Evolutionary conservation across 2,329 filamentous ascomycete genomes (phyloP), one percentile per base, ranked within the genome.

Genomic region (Trichoderma aggressivum): DNA sequence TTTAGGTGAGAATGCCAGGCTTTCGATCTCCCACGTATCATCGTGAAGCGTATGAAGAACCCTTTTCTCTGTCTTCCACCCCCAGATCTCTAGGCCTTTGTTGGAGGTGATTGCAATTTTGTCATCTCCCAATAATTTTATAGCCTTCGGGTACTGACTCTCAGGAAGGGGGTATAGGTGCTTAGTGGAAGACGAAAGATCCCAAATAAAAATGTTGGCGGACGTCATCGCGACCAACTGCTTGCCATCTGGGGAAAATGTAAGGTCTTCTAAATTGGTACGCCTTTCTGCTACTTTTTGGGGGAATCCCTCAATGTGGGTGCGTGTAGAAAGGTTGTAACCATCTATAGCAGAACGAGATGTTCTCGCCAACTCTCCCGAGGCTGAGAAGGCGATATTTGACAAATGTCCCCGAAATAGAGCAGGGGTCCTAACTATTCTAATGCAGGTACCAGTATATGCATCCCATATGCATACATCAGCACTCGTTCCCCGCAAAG

Each of bases 121-220:
- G 0, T 1, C 43, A 47, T 21, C 43, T 3, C 10, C 10, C 43
- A 47, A 21, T 0, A 47, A 3, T 21, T 47, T 47, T 12, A 47
- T n/a, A 12, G n/a, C n/a, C 0, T n/a, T 18, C 2, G 1, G 0
- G 18, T 47, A 0, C 8, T 43, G 36, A 18, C 18, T 1, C 18
- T 18, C 16, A 3, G 2, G 0, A 39, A 36, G 14, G 1, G 6
- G 16, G 18, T 43, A 43, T 43, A 0, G 36, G 16, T 43, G 36
- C 16, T 43, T 16, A 1, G 18, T 3, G 36, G 18, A 43, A 2
- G 36, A 43, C 1, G 36, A 7, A 1, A 43, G 18, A 2, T 1
- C 1, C 36, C 16, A 43, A 5, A 43, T 18, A 10, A 43, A 43
- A 16, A 43, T 43, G 36, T 2, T 0, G 1, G 8, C 0, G 36